phyloP scores from a whole-genome alignment of 1,284 basidiomycete species.

The Volvariella surrecta region DNA sequence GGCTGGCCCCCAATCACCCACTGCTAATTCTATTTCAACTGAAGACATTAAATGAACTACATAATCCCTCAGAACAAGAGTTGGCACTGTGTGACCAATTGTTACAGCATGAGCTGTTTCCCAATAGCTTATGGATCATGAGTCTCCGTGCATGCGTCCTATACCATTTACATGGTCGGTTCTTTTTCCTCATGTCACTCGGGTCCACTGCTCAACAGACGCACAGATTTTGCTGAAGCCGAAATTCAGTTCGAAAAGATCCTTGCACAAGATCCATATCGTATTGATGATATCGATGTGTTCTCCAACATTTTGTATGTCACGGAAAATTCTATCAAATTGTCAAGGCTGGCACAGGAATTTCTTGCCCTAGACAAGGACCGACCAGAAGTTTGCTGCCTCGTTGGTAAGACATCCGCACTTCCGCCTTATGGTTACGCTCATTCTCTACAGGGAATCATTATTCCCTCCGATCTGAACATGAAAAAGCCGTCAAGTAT shows the following conservation, averaged over 20 bases:
- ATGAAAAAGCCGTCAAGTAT: conserved; percentile 94
- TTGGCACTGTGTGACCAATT: conserved; percentile 74
- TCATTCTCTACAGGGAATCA: conserved; percentile 70
- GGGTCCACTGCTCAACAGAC: conserved; percentile 4
- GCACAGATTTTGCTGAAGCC: conserved; percentile 77
- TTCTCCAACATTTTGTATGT: conserved; percentile 98
- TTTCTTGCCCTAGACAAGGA: conserved; percentile 85
- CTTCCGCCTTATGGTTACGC: conserved; percentile 3
- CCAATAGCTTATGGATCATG: conserved; percentile 80
- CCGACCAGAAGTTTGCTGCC: conserved; percentile 89
- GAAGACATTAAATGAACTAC: conserved; percentile 85
- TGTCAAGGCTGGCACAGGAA: conserved; percentile 89
- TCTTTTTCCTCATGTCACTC: conserved; percentile 5
- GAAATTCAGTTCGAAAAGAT: conserved; percentile 81
- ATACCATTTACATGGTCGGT: conserved; percentile 82
- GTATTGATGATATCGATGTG: conserved; percentile 93
- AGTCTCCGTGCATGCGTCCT: conserved; percentile 79
- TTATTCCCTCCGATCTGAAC: conserved; percentile 88
- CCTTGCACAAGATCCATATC: conserved; percentile 74
- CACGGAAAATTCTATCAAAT: conserved; percentile 79
- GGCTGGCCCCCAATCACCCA: conserved; percentile 59
- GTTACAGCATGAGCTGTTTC: conserved; percentile 65
- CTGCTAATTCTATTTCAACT: conserved; percentile 86
- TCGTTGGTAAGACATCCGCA: conserved; percentile 63
- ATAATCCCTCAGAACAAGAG: conserved; percentile 78